Percentiles rank a stretch among this genome's conserved stretches.
These are phyloP conservation scores for Solanum sitiens DNA, from an alignment of 257 asterid species.

Conservation along the genomic window DNA sequence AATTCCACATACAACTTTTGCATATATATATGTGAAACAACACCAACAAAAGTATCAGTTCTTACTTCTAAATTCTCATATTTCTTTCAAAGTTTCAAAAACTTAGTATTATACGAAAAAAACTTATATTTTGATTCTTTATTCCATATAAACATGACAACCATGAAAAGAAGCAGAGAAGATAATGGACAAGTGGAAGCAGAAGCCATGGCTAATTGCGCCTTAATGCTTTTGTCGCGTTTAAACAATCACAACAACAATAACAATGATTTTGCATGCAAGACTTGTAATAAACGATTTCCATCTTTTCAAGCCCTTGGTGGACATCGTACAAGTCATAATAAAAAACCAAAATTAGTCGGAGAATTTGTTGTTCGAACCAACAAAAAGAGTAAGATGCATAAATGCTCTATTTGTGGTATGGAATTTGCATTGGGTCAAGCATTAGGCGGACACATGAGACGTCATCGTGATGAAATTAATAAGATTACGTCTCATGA, in stretches of 20 bases:
- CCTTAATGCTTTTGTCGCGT: neutral
- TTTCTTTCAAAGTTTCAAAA: neutral
- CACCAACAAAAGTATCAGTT: neutral
- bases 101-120: neutral
- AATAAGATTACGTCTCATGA: neutral
- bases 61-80: neutral
- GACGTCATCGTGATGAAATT: neutral
- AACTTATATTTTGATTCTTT: neutral
- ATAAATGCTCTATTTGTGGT: neutral
- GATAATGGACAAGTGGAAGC: neutral
- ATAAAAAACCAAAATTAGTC: neutral
- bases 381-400: neutral
- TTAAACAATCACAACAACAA: neutral
- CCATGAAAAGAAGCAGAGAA: neutral
- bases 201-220: neutral
- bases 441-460: slow-evolving; percentile 7
- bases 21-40: neutral
- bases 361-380: neutral
- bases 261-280: neutral
- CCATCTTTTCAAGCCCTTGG: slow-evolving; percentile 4
- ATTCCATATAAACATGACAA: neutral
- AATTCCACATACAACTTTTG: neutral
- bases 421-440: neutral
- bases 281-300: neutral
- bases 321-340: slow-evolving; percentile 3